phyloP scores from a whole-genome alignment of 2,329 filamentous ascomycete genomes.

The Fusarium sp. region DNA sequence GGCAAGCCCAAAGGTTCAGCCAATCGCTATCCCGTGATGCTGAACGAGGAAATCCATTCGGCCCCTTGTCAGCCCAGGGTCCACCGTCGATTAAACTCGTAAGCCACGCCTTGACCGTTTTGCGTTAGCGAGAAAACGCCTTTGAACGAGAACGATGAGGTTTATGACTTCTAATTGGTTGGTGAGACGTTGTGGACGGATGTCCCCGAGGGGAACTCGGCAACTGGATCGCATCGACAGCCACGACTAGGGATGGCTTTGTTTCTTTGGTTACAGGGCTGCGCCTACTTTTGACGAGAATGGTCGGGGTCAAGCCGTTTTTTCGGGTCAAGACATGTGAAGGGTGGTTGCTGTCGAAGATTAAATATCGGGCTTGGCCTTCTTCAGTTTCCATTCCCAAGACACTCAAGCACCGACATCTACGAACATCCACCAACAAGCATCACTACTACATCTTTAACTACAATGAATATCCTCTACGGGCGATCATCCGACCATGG shows the following conservation, averaged over 20 bases:
- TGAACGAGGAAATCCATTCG: background rate
- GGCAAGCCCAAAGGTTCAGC: background rate
- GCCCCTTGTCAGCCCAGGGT: background rate
- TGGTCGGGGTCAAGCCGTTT: background rate
- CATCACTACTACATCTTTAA: background rate
- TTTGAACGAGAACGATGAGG: background rate
- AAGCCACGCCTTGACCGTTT: background rate
- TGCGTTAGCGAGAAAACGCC: background rate
- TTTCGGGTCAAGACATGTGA: background rate
- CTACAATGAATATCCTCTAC: background rate
- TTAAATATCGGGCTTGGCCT: conserved; percentile 1
- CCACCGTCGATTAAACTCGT: background rate
- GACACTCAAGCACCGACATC: background rate
- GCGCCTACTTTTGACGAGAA: background rate
- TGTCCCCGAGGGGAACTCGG: background rate
- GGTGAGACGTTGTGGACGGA: background rate
- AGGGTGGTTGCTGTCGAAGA: background rate
- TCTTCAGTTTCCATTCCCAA: background rate
- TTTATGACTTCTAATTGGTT: background rate
- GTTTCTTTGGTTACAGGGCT: background rate
- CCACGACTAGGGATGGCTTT: background rate
- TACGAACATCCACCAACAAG: background rate
- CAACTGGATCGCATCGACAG: background rate
- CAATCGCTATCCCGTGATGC: background rate
- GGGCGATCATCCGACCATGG: background rate